A percentile compares a stretch with the other conserved stretches of the same genome.
Evolutionary conservation across 1,284 basidiomycete genomes (phyloP).

Genomic region (Ceratobasidium sp.): DNA sequence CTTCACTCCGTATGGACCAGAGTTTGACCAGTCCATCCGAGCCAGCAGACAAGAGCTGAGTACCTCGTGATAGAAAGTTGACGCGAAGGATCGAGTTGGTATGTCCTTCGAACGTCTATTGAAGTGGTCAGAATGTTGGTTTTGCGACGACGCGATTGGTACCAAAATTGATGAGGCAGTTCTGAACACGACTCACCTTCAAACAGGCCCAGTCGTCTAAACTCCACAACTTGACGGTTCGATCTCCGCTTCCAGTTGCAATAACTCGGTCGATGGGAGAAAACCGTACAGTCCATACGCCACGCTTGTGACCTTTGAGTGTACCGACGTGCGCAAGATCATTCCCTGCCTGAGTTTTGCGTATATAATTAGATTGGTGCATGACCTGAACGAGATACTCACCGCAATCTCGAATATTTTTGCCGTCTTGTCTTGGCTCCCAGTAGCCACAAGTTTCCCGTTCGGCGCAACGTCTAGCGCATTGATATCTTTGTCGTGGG

Average conservation of each 20-base stretch:
- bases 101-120: constrained; percentile 93
- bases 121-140: constrained; percentile 13
- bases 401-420: constrained; percentile 86
- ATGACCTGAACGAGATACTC: too few species aligned
- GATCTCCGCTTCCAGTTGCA: constrained; percentile 95
- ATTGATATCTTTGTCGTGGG: constrained; percentile 99
- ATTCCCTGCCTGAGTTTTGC: constrained; percentile 53
- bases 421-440: constrained; percentile 95
- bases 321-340: constrained; percentile 85
- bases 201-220: constrained; percentile 91
- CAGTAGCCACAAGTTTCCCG: constrained; percentile 90
- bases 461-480: constrained; percentile 94
- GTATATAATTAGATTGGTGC: constrained; percentile 58
- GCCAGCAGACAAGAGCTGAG: constrained; percentile 90
- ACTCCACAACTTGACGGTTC: constrained; percentile 94
- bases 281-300: constrained; percentile 96
- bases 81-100: constrained; percentile 96
- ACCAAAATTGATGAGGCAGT: too few species aligned
- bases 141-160: neutral
- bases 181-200: constrained; percentile 66
- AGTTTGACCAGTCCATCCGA: constrained; percentile 96
- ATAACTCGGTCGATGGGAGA: constrained; percentile 86
- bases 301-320: constrained; percentile 96
- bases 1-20: constrained; percentile 93
- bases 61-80: constrained; percentile 86